Conservation (phyloP, 2,329 filamentous ascomycete genomes). For the Ophiocordyceps camponoti-leonardi region DNA sequence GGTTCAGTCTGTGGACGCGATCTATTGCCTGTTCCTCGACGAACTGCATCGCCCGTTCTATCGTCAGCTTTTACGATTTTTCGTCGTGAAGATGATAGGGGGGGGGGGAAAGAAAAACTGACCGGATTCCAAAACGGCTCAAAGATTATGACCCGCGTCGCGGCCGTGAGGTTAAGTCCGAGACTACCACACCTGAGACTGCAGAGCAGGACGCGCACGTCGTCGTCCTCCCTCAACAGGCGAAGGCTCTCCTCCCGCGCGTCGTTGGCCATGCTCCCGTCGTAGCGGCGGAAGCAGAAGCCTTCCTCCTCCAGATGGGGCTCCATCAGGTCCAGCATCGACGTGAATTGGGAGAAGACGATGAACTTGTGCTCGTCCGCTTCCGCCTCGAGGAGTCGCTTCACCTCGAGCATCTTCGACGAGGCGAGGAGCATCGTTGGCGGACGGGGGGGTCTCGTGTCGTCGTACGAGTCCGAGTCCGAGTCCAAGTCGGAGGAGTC, state of each 20-base stretch:
- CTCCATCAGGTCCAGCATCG: constrained; percentile 92
- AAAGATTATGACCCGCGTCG: constrained; percentile 81
- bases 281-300: constrained; percentile 75
- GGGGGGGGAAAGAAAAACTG: constrained; percentile 15
- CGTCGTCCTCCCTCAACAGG: constrained; percentile 54
- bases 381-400: constrained; percentile 66
- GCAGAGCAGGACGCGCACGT: constrained; percentile 72
- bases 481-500: constrained; percentile 21
- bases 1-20: constrained; percentile 93
- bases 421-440: constrained; percentile 42
- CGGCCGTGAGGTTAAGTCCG: constrained; percentile 86
- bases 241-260: constrained; percentile 73
- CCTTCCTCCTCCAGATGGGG: constrained; percentile 65
- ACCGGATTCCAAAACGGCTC: constrained; percentile 98
- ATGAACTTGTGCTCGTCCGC: constrained; percentile 83
- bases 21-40: constrained; percentile 98
- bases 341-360: constrained; percentile 95
- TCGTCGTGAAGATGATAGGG: too few relatives aligned
- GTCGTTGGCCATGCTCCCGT: constrained; percentile 90
- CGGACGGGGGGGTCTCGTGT: constrained; percentile 15
- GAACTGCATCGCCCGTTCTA: too few relatives aligned
- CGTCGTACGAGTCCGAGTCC: constrained; percentile 18
- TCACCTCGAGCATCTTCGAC: constrained; percentile 79
- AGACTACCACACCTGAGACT: constrained; percentile 86
- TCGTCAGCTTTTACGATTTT: too few relatives aligned